Percentiles rank a stretch among this genome's conserved stretches.
Evolutionary conservation across 805 yeast genomes (phyloP).

Genomic region (Schizosaccharomyces cryophilus): DNA sequence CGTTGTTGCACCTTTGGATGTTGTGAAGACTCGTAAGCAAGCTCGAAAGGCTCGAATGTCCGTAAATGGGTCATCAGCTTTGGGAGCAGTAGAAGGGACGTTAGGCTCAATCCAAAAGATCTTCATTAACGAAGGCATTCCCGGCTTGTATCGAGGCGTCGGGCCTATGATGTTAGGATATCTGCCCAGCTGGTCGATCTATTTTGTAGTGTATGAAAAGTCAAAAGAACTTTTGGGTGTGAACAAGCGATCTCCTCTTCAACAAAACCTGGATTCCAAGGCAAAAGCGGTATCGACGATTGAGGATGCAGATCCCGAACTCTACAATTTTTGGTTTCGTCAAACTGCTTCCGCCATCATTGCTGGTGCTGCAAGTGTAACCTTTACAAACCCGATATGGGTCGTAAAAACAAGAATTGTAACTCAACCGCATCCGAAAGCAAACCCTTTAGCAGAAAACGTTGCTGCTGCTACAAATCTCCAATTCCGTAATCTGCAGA

Average conservation of each 20-base stretch:
- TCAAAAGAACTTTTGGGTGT: constrained; percentile 28
- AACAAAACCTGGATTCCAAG: constrained; percentile 5
- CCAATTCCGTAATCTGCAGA: background rate
- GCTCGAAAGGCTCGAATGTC: constrained; percentile 45
- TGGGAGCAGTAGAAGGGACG: background rate
- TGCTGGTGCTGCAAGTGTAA: constrained; percentile 72
- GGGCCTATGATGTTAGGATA: constrained; percentile 85
- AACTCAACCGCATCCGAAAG: constrained; percentile 34
- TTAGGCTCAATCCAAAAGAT: constrained; percentile 16
- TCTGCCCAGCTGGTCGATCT: constrained; percentile 93
- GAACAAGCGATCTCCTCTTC: constrained; percentile 13
- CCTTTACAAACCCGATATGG: constrained; percentile 87
- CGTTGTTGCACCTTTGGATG: constrained; percentile 83
- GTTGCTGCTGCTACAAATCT: background rate
- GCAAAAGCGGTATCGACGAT: too few species aligned
- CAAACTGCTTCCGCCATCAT: constrained; percentile 42
- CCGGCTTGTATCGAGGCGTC: constrained; percentile 72
- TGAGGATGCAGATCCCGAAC: background rate
- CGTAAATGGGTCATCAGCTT: background rate
- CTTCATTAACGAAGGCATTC: constrained; percentile 48
- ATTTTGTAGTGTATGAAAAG: constrained; percentile 69
- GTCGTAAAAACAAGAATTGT: constrained; percentile 85
- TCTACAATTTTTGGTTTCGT: constrained; percentile 13
- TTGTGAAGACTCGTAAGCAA: constrained; percentile 78
- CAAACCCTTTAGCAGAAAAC: background rate